Evolutionary conservation across 768 basidiomycete genomes (phyloP), one percentile per base, ranked within the genome.

Genomic region (Paxillus ammoniavirescens): DNA sequence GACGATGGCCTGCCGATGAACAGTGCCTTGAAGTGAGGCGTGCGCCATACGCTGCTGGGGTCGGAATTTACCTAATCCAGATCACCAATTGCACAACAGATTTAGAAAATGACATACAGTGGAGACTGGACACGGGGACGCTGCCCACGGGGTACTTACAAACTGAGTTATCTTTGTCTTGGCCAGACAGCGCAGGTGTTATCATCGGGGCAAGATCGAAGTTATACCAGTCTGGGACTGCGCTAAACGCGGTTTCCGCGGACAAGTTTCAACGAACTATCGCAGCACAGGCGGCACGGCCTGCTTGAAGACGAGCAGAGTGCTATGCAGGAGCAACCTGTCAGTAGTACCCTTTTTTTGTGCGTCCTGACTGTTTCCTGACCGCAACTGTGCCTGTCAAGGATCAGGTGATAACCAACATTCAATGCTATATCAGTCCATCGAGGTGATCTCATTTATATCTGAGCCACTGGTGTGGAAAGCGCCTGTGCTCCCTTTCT

Each of bases 131-230:
- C 35, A 42, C n/a, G 17, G 28, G 44, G 46, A 31, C 37, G 12
- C 17, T 53, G 49, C 46, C 54, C 50, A 52, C 23, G 36, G 38
- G 46, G 23, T 21, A 26, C 30, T 31, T 50, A 53, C 61, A n/a
- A 50, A 38, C 48, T 18, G 18, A 38, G 47, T 8, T 47, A 48
- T 52, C 47, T 50, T 49, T 52, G 36, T 42, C 15, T 31, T 10
- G 46, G 13, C 37, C 47, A 33, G 45, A 47, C 23, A 44, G 42
- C 46, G 33, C 54, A 43, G 30, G 37, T 14, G n/a, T n/a, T 8
- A 10, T 8, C 13, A 35, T 21, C 45, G 8, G 9, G 31, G n/a
- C 7, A 33, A 17, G n/a, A n/a, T 30, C 8, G 42, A 12, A 46
- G 12, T 4, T 15, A 31, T 42, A 47, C 26, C 26, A 26, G 26